Base-by-base conservation (phyloP, 2,329 filamentous ascomycete species). In the Cladorrhinum sp. region DNA sequence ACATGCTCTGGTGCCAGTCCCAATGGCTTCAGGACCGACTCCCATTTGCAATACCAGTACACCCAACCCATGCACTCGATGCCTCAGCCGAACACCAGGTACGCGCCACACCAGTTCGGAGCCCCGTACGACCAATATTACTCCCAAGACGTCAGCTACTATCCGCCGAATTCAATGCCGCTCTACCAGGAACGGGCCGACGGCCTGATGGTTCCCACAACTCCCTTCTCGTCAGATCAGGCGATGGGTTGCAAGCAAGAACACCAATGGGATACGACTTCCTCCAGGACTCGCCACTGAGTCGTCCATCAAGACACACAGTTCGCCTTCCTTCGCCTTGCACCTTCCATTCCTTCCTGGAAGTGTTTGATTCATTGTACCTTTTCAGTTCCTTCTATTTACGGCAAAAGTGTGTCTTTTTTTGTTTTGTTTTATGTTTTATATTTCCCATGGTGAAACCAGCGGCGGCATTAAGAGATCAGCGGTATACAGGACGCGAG, bases 11-110 rank as follows among this genome's bases (percentile, higher is more conserved):
- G n/a, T 36, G 20, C 30, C 21, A 20, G 30, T 55, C 18, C 52
- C 52, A 24, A 55, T 23, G n/a, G 28, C 33, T 55, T 57, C 52
- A 57, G 50, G 18, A 10, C 60, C 16, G 60, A 61, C 6, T 59
- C 46, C 1, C 46, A 39, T 10, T n/a, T 55, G 18, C 52, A 55
- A 28, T 39, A 55, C 18, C 14, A 26, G 4, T 36, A 36, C 28
- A 23, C 63, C 61, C 23, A 16, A 23, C 10, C 53, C 56, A 10
- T 49, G 48, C 16, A 55, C 57, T 39, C 59, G 30, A 1, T 59
- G 55, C 12, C 57, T 42, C 21, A 61, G 28, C n/a, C 50, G 46
- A 16, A 48, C 48, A 14, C 12, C 58, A 42, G 36, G n/a, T 16
- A 36, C 26, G 7, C 55, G 12, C 16, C 55, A 28, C 49, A 49